Conservation (phyloP, 2,329 filamentous ascomycete genomes). For the Blumeriella jaapii region DNA sequence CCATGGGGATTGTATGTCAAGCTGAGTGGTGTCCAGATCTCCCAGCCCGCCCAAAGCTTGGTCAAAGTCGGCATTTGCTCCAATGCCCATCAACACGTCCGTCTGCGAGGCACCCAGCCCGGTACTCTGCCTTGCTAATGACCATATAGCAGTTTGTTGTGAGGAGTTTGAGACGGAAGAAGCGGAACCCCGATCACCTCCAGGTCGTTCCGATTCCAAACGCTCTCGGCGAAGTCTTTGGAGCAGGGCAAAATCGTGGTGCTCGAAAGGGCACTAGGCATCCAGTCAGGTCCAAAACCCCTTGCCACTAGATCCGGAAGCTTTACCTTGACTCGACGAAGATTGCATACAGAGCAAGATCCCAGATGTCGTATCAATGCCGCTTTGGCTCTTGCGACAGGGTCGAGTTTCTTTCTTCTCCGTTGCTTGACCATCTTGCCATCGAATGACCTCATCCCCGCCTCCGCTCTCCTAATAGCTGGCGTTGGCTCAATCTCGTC, state of each 20-base stretch:
- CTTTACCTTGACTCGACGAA: conserved; percentile 17
- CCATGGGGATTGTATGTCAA: conserved; percentile 15
- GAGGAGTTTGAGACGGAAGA: conserved; percentile 10
- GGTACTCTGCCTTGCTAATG: conserved; percentile 6
- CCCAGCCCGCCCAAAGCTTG: conserved; percentile 1
- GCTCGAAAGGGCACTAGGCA: conserved; percentile 23
- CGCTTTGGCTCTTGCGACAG: conserved; percentile 19
- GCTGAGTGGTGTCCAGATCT: conserved; percentile 2
- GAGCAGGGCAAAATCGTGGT: conserved; percentile 23
- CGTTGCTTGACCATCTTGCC: conserved; percentile 18
- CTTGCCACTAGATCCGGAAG: no score
- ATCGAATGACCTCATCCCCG: conserved; percentile 17
- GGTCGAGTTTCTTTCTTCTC: conserved; percentile 15
- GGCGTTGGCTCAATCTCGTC: conserved; percentile 14
- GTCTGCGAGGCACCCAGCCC: conserved; percentile 6
- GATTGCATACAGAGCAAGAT: conserved; percentile 18
- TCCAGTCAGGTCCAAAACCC: no score
- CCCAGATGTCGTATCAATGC: conserved; percentile 22
- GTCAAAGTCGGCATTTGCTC: conserved; percentile 6
- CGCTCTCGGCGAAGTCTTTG: conserved; percentile 9
- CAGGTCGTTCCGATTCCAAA: conserved; percentile 1
- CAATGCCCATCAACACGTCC: conserved; percentile 17
- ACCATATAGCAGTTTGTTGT: conserved; percentile 6
- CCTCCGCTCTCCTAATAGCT: conserved; percentile 4
- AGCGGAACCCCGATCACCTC: conserved; percentile 3